Conservation (phyloP, 2,329 filamentous ascomycete species). For the Penicillium sp. region DNA sequence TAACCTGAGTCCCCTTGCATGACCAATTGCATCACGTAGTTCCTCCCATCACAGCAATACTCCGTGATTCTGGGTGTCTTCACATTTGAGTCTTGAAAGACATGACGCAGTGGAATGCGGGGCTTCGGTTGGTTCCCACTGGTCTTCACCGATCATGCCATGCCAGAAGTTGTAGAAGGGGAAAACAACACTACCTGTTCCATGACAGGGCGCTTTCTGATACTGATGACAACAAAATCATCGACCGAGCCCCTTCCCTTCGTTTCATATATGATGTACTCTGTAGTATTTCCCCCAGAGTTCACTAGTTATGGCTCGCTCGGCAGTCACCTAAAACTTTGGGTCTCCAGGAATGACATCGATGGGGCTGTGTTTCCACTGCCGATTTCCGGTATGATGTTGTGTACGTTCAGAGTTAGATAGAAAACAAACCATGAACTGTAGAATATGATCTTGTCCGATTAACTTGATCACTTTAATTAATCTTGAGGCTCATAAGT, state of each 20-base stretch:
- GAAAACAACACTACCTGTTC: neutral
- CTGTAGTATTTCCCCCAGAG: neutral
- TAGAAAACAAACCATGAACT: neutral
- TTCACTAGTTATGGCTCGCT: neutral
- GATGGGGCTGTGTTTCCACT: constrained; percentile 20
- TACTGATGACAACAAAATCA: neutral
- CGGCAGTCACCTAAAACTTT: neutral
- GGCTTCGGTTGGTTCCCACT: constrained; percentile 15
- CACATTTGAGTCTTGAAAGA: neutral
- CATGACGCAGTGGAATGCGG: constrained; percentile 24
- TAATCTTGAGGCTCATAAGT: neutral
- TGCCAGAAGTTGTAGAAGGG: neutral
- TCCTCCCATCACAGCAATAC: neutral
- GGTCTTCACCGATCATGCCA: constrained; percentile 11
- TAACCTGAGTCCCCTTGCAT: constrained; percentile 17
- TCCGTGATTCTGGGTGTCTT: neutral
- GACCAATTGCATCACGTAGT: constrained; percentile 14
- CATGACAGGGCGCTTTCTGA: constrained; percentile 7
- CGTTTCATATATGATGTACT: neutral
- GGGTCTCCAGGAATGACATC: constrained; percentile 15
- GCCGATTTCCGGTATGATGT: constrained; percentile 6
- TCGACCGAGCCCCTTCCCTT: neutral
- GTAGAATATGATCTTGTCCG: neutral
- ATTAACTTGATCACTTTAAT: neutral
- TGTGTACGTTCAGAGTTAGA: neutral